Percentiles rank a stretch among this genome's conserved stretches.
Evolutionary conservation across 2,329 filamentous ascomycete species (phyloP).

Genomic region (Botrytis deweyae): DNA sequence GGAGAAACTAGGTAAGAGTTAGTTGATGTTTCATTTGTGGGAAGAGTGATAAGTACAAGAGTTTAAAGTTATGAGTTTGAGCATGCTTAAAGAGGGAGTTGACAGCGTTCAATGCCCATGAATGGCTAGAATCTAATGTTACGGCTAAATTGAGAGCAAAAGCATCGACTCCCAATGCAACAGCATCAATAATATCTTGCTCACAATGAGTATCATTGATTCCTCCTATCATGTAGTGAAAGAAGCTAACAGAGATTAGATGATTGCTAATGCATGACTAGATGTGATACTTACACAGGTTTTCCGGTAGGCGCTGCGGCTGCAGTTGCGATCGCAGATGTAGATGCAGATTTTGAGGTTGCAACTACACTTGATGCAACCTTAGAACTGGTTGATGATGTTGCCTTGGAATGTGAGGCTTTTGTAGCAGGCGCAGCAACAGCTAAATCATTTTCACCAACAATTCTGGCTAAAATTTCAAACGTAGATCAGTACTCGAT

Average conservation of each 20-base stretch:
- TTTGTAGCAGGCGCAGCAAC: neutral
- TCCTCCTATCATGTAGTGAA: conserved; percentile 25
- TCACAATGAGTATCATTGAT: conserved; percentile 24
- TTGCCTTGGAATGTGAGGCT: neutral
- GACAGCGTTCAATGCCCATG: conserved; percentile 19
- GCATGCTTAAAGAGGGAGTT: conserved; percentile 24
- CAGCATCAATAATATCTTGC: conserved; percentile 26
- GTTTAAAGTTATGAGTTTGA: conserved; percentile 22
- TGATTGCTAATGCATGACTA: too few relatives aligned
- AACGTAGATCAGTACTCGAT: neutral
- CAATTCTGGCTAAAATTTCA: neutral
- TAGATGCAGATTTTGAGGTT: neutral
- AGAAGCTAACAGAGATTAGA: conserved; percentile 19
- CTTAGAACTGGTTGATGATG: neutral
- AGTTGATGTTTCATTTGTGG: neutral
- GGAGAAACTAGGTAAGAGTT: conserved; percentile 21
- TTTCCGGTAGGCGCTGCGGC: conserved; percentile 17
- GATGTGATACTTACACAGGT: conserved; percentile 18
- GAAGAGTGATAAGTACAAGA: conserved; percentile 16
- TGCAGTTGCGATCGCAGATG: neutral
- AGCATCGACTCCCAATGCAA: conserved; percentile 25
- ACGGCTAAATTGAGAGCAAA: conserved; percentile 26
- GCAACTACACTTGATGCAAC: neutral
- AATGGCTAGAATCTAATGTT: conserved; percentile 7
- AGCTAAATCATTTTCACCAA: neutral